Evolutionary conservation across 371 early-diverging fungal species (phyloP).

Genomic region (Mucor irregularis): DNA sequence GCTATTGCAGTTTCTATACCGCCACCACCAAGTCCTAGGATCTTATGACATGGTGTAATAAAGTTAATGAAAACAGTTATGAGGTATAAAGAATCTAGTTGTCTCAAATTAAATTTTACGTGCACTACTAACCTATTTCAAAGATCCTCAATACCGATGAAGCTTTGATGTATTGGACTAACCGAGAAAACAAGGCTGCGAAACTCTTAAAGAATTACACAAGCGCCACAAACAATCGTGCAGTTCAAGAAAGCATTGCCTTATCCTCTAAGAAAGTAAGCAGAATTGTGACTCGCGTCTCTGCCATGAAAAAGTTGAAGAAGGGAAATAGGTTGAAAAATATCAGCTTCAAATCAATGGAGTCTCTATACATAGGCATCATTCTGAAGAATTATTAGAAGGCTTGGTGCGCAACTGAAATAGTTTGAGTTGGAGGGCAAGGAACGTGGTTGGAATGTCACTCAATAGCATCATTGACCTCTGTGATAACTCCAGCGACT

Average conservation of each 20-base stretch:
- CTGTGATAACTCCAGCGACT: not conserved
- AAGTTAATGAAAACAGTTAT: not conserved
- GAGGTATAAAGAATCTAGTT: not conserved
- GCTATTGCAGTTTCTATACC: too few species aligned
- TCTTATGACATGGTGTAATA: not conserved
- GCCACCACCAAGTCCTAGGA: not conserved
- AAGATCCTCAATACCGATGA: not conserved
- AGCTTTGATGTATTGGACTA: not conserved
- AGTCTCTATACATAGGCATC: not conserved
- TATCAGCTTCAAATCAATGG: not conserved
- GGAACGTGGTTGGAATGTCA: not conserved
- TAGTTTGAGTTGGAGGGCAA: not conserved
- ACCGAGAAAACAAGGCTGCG: not conserved
- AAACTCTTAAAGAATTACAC: not conserved
- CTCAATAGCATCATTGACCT: not conserved
- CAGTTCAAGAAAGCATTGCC: not conserved
- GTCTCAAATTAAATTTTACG: not conserved
- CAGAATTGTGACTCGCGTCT: not conserved
- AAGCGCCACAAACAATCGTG: not conserved
- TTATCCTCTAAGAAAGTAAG: not conserved
- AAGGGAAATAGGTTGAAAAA: not conserved
- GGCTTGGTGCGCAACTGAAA: not conserved
- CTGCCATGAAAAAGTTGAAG: not conserved
- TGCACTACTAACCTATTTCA: not conserved
- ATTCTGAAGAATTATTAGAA: not conserved